Base-by-base conservation (phyloP, 108 stramenopile species). In the Cyclostephanos tholiformis region DNA sequence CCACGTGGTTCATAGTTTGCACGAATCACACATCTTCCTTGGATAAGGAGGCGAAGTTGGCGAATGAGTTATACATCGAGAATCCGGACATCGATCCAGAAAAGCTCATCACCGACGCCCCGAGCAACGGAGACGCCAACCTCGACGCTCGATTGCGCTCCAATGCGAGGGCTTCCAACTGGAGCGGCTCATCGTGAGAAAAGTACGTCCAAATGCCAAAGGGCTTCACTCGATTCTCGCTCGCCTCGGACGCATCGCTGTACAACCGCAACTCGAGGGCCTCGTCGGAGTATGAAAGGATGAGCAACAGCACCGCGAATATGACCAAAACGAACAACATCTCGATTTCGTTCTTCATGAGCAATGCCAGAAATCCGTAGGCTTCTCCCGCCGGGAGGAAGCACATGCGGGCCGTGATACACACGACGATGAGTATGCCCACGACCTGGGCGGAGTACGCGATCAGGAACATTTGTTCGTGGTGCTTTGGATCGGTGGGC, bases 151-250 rank as follows among this genome's bases (percentile, higher is more conserved):
- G 63, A 62, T 68, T 72, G 35, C 78, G 53, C 51, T 79, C 78
- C 60, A 79, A 56, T 0, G 78, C 78, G 71, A 79, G 52, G 6
- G 78, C 78, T 29, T 79, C 71, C 20, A 79, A 48, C 23, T 72
- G 78, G 0, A 79, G 32, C 22, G 78, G 78, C 55, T 79, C 78
- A 12, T 79, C 78, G 14, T 79, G 83, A 32, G 77, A 80, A n/a
- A 87, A 74, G 61, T 86, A 89, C 16, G 71, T 61, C 84, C 91
- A 93, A 62, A 93, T 84, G 14, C 92, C 92, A 74, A 93, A 91
- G 11, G 92, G 92, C 65, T 88, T 80, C 14, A 91, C 89, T 36
- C 89, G 65, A 67, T 75, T 86, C 65, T 75, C 69, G 22, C 65
- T 52, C 26, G 83, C 80, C 35, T 75, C 80, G 3, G 72, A 79